phyloP scores from a whole-genome alignment of 306 rosid species.

The Vigna nakashimae region DNA sequence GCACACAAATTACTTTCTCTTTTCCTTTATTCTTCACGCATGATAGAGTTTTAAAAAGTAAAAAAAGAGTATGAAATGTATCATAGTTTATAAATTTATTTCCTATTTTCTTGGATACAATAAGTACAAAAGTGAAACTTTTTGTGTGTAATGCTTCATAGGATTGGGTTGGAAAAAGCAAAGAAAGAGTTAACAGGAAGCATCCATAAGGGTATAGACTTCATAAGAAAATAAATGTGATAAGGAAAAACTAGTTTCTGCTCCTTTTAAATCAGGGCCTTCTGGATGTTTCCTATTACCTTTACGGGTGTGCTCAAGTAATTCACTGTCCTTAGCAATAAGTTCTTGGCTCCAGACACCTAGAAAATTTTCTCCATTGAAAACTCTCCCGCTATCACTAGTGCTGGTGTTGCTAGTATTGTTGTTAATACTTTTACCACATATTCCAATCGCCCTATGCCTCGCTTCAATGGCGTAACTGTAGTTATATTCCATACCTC shows the following conservation, averaged over 20 bases:
- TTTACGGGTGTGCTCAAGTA: slow-evolving; percentile 93
- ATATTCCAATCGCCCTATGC: slow-evolving; percentile 60
- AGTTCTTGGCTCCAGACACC: slow-evolving; percentile 66
- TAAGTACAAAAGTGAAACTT: slow-evolving; percentile 21
- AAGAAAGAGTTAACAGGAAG: slow-evolving; percentile 66
- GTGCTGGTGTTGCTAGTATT: slow-evolving; percentile 45
- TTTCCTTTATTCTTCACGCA: too few relatives aligned
- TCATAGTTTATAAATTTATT: background rate
- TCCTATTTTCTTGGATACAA: slow-evolving; percentile 32
- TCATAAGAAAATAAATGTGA: slow-evolving; percentile 54
- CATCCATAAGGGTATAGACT: slow-evolving; percentile 72
- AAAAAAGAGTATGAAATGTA: slow-evolving; percentile 77
- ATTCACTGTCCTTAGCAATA: slow-evolving; percentile 85
- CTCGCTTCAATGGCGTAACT: slow-evolving; percentile 79
- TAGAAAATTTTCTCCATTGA: slow-evolving; percentile 54
- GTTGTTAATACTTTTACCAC: slow-evolving; percentile 53
- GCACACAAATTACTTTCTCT: too few relatives aligned
- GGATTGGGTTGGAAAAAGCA: slow-evolving; percentile 80
- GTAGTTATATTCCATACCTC: slow-evolving; percentile 87
- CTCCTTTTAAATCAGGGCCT: slow-evolving; percentile 20
- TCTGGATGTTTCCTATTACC: slow-evolving; percentile 49
- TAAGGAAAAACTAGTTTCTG: slow-evolving; percentile 21
- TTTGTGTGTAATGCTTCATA: slow-evolving; percentile 27
- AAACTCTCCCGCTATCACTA: slow-evolving; percentile 66
- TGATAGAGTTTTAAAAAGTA: too few relatives aligned